Conservation (phyloP, 1,284 basidiomycete species). For the Ustilago cynodontis region DNA sequence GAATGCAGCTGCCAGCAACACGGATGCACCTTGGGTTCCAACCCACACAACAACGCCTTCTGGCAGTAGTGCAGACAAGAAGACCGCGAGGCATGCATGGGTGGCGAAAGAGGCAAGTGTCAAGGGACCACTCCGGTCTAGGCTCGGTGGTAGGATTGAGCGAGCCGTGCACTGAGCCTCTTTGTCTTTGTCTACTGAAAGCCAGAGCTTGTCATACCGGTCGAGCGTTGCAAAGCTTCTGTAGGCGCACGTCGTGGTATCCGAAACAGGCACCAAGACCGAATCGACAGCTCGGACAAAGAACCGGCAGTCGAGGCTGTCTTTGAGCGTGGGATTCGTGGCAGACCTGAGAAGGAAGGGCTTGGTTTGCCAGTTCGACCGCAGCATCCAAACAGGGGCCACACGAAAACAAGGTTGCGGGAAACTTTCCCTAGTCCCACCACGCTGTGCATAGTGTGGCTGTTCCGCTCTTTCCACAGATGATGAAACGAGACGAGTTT, state of each 20-base stretch:
- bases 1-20: slow-evolving; percentile 10
- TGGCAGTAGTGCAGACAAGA: slow-evolving; percentile 1
- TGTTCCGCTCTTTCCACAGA: slow-evolving; percentile 9
- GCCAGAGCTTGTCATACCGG: slow-evolving; percentile 21
- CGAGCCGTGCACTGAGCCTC: slow-evolving; percentile 14
- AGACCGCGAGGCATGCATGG: not conserved
- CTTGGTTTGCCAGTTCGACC: slow-evolving; percentile 2
- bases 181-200: slow-evolving; percentile 15
- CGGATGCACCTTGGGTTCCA: not conserved
- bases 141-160: slow-evolving; percentile 24
- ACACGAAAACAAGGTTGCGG: slow-evolving; percentile 7
- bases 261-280: not conserved
- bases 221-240: slow-evolving; percentile 1
- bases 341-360: slow-evolving; percentile 16
- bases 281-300: not conserved
- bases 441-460: slow-evolving; percentile 13
- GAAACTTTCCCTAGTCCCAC: slow-evolving; percentile 17
- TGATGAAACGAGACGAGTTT: not conserved
- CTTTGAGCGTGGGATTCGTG: slow-evolving; percentile 19
- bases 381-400: not conserved
- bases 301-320: slow-evolving; percentile 20
- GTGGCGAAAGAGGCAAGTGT: not conserved
- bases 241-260: not conserved
- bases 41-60: slow-evolving; percentile 35
- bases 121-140: slow-evolving; percentile 30